These are phyloP conservation scores for Trichoderma sp. DNA, from an alignment of 2,329 filamentous ascomycete species.

Conservation along the genomic window DNA sequence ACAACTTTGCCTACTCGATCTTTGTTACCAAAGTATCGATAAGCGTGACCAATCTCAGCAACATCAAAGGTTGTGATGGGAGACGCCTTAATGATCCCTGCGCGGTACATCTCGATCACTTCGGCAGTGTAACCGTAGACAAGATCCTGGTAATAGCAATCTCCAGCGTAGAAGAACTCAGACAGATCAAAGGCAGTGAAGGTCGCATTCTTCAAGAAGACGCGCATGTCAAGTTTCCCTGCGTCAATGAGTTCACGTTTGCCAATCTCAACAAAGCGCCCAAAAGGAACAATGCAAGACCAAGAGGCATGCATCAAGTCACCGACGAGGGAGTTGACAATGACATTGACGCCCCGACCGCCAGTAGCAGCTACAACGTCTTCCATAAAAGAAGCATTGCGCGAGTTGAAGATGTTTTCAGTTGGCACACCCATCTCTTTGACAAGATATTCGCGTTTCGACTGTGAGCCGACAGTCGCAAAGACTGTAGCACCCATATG, in stretches of 20 bases:
- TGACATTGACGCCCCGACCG: conserved; percentile 28
- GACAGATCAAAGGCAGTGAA: conserved; percentile 23
- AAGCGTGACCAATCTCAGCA: conserved; percentile 20
- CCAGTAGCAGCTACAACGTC: conserved; percentile 25
- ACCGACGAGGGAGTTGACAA: conserved; percentile 31
- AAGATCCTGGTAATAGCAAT: neutral
- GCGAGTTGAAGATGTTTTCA: conserved; percentile 30
- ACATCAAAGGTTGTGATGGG: conserved; percentile 4
- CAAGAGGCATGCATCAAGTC: conserved; percentile 2
- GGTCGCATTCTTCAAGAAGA: conserved; percentile 10
- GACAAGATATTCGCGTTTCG: conserved; percentile 29
- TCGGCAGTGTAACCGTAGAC: conserved; percentile 8
- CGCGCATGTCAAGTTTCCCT: conserved; percentile 2
- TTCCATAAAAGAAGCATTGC: conserved; percentile 26
- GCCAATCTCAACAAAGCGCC: conserved; percentile 14
- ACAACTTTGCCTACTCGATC: conserved; percentile 35
- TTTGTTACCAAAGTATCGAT: conserved; percentile 23
- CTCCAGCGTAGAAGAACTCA: neutral
- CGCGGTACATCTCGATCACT: conserved; percentile 11
- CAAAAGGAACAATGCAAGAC: conserved; percentile 8
- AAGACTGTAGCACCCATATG: conserved; percentile 28
- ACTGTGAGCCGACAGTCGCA: conserved; percentile 28
- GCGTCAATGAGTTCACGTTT: conserved; percentile 9
- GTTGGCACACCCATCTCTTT: conserved; percentile 28
- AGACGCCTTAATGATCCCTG: neutral